Conservation (phyloP, 176 grass and related monocot species). For the Alopecurus myosuroides region DNA sequence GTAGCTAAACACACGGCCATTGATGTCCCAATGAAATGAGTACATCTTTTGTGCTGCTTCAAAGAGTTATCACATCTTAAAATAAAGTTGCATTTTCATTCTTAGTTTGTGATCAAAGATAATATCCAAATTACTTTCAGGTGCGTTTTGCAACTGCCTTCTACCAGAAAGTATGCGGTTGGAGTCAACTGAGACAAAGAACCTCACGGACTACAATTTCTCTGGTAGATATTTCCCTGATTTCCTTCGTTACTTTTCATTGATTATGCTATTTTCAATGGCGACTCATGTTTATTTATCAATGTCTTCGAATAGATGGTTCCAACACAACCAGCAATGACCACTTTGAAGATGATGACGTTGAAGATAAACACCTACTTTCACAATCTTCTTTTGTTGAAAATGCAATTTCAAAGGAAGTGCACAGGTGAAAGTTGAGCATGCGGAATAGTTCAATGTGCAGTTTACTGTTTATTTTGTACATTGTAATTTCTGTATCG, state of each 20-base stretch:
- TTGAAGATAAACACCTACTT: slow-evolving; percentile 74
- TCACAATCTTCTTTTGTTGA: slow-evolving; percentile 51
- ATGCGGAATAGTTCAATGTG: slow-evolving; percentile 16
- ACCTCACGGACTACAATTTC: slow-evolving; percentile 52
- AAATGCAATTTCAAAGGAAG: slow-evolving; percentile 63
- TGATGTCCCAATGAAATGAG: not conserved
- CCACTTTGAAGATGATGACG: slow-evolving; percentile 51
- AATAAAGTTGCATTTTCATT: not conserved
- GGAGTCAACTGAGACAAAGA: slow-evolving; percentile 73
- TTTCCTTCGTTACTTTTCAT: not conserved
- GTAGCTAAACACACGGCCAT: not conserved
- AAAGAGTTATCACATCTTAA: not conserved
- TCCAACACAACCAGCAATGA: slow-evolving; percentile 48
- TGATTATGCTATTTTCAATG: slow-evolving; percentile 3
- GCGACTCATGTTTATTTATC: not conserved
- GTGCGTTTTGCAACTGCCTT: slow-evolving; percentile 90
- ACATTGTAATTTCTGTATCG: slow-evolving; percentile 45
- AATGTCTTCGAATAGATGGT: slow-evolving; percentile 43
- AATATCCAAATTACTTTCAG: slow-evolving; percentile 45
- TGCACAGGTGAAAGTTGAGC: slow-evolving; percentile 51
- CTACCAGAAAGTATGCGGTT: slow-evolving; percentile 81
- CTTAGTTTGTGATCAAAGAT: not conserved
- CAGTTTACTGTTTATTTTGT: slow-evolving; percentile 45
- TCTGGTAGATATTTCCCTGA: slow-evolving; percentile 53
- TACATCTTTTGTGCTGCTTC: not conserved